Evolutionary conservation across 805 yeast species (phyloP), one percentile per base, ranked within the genome.

Genomic region (Kregervanrija pseudodelftensis): DNA sequence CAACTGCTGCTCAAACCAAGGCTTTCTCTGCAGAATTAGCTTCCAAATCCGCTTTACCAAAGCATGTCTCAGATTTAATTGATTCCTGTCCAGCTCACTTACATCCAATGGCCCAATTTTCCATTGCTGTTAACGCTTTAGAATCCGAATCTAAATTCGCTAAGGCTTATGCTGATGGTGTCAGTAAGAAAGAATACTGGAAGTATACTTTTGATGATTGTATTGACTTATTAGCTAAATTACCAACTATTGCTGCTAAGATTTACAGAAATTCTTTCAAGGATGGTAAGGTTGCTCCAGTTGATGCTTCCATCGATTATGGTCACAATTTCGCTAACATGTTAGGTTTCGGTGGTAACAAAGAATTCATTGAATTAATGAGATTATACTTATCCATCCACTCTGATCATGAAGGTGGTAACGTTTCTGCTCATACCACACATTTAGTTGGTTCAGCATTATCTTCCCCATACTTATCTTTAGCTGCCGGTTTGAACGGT

Each of bases 91-190:
- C 95, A 63, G 72, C 80, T 50, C 68, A 77, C 63, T 73, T 85
- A 60, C 93, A 85, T 69, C 93, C 95, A 69, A 85, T 85, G 95
- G 90, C 95, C 45, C 95, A 85, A 72, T 81, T 85, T 63, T 80
- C 89, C 53, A 82, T 85, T 65, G 95, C 91, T 39, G 76, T 85
- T 45, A 82, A 80, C 51, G 89, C 93, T 42, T 73, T 85, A 61
- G 91, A 85, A 73, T 72, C 82, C 49, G 93, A 85, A 71, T 84
- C 91, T 45, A 80, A 79, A 61, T 85, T 84, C 61, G 82, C 91
- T 58, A 83, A 84, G 72, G 91, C 93, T 49, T 85, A 85, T 64
- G 91, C 88, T 56, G 70, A 76, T 48, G 95, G 95, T 69, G 88
- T 82, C 51, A 75, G 76, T 73, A 85, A 85, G 76, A 77, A 76